Evolutionary conservation across 371 early-diverging fungal species (phyloP).

Genomic region (Zychaea mexicana): DNA sequence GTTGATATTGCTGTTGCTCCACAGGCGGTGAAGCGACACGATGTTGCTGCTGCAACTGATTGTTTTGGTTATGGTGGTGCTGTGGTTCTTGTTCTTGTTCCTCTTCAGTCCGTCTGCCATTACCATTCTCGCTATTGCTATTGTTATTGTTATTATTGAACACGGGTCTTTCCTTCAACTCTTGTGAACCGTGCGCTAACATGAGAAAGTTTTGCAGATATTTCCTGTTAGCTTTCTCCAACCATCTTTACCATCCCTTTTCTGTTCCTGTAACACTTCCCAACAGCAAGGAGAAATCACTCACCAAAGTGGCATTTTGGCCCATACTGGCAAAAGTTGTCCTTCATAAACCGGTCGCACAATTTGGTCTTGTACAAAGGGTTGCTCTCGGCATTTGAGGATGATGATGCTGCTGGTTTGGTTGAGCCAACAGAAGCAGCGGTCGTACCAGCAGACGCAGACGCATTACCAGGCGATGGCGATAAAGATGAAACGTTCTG

Average conservation of each 20-base stretch:
- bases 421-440: too few relatives aligned
- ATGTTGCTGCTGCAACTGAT: neutral
- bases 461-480: too few relatives aligned
- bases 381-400: constrained; percentile 40
- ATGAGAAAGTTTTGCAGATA: neutral
- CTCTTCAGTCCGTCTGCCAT: constrained; percentile 3
- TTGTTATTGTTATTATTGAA: constrained; percentile 18
- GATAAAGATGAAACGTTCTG: too few relatives aligned
- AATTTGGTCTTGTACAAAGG: constrained; percentile 83
- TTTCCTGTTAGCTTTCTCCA: neutral
- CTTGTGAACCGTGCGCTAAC: constrained; percentile 23
- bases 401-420: neutral
- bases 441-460: neutral
- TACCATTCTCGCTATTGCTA: neutral
- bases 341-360: constrained; percentile 80
- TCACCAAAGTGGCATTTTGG: constrained; percentile 84
- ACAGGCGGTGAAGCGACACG: neutral
- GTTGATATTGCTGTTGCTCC: neutral
- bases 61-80: neutral
- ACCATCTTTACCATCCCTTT: neutral
- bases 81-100: neutral
- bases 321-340: constrained; percentile 81
- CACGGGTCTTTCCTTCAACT: constrained; percentile 31
- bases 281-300: neutral
- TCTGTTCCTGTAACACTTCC: neutral